These are phyloP conservation scores for Coelastrella sp. DNA, from an alignment of 139 green algal genomes.

Conservation along the genomic window DNA sequence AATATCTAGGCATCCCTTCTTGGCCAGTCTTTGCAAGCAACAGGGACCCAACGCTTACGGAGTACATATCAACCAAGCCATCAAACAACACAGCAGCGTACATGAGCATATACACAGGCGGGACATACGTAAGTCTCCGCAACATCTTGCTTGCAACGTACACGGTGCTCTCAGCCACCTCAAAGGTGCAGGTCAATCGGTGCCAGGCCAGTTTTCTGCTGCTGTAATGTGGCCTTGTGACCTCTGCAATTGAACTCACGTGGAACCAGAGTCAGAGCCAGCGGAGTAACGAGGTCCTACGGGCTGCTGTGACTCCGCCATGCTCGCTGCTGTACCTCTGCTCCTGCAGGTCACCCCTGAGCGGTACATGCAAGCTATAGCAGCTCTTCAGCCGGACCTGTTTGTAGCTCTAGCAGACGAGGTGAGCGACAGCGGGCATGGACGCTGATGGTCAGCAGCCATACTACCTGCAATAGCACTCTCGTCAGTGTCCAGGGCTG, in stretches of 20 bases:
- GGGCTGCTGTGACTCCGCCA: too few relatives aligned
- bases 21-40: slow-evolving; percentile 64
- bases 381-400: slow-evolving; percentile 72
- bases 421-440: slow-evolving; percentile 45
- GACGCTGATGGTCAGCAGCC: not conserved
- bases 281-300: too few relatives aligned
- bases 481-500: too few relatives aligned
- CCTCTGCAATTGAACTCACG: too few relatives aligned
- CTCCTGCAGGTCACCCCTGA: slow-evolving; percentile 55
- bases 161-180: too few relatives aligned
- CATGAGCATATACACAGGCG: slow-evolving; percentile 62
- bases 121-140: slow-evolving; percentile 37
- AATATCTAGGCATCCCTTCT: slow-evolving; percentile 61
- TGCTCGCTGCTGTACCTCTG: not conserved
- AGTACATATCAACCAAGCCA: slow-evolving; percentile 57
- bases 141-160: not conserved
- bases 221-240: too few relatives aligned
- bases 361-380: slow-evolving; percentile 71
- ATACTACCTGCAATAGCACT: too few relatives aligned
- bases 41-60: slow-evolving; percentile 72
- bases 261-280: too few relatives aligned
- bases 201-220: too few relatives aligned
- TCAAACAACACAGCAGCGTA: slow-evolving; percentile 57
- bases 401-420: slow-evolving; percentile 77
- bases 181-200: too few relatives aligned